These are phyloP conservation scores for Cyclostephanos invisitatus DNA, from an alignment of 108 stramenopile genomes.

Conservation along the genomic window DNA sequence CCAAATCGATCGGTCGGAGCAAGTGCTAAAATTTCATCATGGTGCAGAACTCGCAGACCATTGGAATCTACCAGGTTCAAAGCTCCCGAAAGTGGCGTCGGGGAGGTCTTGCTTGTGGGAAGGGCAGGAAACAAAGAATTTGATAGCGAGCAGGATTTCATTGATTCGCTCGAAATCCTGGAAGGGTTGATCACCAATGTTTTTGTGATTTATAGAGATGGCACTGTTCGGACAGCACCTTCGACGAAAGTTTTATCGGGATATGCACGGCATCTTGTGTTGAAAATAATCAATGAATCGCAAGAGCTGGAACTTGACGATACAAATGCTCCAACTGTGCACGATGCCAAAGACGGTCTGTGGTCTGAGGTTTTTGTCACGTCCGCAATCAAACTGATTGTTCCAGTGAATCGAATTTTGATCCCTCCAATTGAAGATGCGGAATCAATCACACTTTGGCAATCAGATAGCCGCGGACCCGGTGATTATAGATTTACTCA, in stretches of 20 bases:
- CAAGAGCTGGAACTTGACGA: slow-evolving; percentile 37
- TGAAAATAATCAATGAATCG: slow-evolving; percentile 35
- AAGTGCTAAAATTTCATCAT: slow-evolving; percentile 72
- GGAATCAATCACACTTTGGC: slow-evolving; percentile 23
- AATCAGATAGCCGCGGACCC: slow-evolving; percentile 2
- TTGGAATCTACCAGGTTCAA: slow-evolving; percentile 61
- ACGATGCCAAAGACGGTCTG: slow-evolving; percentile 46
- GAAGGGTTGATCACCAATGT: slow-evolving; percentile 83
- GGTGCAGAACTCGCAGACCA: slow-evolving; percentile 69
- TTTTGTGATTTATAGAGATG: slow-evolving; percentile 70
- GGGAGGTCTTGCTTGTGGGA: slow-evolving; percentile 50
- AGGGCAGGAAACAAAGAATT: neutral
- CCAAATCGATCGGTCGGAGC: slow-evolving; percentile 51
- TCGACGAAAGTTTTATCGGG: slow-evolving; percentile 54
- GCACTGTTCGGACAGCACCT: slow-evolving; percentile 58
- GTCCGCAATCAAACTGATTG: slow-evolving; percentile 62
- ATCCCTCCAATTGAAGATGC: slow-evolving; percentile 27
- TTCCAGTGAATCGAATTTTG: slow-evolving; percentile 55
- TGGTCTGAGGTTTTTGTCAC: slow-evolving; percentile 83
- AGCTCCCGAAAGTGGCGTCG: slow-evolving; percentile 31
- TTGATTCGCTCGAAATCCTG: slow-evolving; percentile 57
- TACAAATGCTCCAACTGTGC: slow-evolving; percentile 34
- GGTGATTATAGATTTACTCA: neutral
- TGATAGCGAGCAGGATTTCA: slow-evolving; percentile 25
- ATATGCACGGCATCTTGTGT: slow-evolving; percentile 65